phyloP scores from a whole-genome alignment of 257 asterid genomes.

The Solanum virginianum region DNA sequence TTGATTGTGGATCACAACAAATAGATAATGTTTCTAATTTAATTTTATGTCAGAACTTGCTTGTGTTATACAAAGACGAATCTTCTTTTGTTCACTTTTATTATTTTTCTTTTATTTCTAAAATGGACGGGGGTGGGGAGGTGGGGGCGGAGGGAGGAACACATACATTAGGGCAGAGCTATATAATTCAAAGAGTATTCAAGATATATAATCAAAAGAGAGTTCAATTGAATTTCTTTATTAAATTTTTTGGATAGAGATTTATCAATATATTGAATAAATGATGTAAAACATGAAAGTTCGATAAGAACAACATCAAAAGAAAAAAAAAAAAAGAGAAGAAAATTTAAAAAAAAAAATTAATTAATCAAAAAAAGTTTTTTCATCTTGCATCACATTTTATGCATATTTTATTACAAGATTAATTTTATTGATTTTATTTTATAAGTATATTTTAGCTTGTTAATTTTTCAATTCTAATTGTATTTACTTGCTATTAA shows the following conservation, averaged over 20 bases:
- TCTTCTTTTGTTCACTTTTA: too few relatives aligned
- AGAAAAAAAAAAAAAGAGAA: neutral
- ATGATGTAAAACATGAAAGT: neutral
- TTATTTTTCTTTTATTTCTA: too few relatives aligned
- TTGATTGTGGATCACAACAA: too few relatives aligned
- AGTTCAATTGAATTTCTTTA: neutral
- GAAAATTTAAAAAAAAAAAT: neutral
- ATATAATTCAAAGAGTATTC: neutral
- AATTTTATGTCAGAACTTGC: too few relatives aligned
- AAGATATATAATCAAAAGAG: neutral
- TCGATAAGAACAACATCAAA: neutral
- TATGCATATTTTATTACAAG: neutral
- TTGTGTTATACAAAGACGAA: too few relatives aligned
- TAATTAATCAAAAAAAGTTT: neutral
- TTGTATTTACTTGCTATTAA: neutral
- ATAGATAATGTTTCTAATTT: too few relatives aligned
- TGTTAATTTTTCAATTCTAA: neutral
- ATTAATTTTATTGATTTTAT: neutral
- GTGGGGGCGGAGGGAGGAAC: too few relatives aligned
- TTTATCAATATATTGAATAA: neutral
- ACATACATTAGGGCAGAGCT: neutral
- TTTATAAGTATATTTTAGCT: neutral
- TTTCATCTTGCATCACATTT: neutral
- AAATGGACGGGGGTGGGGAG: too few relatives aligned
- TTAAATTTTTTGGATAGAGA: neutral